Evolutionary conservation across 352 stramenopile genomes (phyloP).

Genomic region (Pythium scleroteichum): DNA sequence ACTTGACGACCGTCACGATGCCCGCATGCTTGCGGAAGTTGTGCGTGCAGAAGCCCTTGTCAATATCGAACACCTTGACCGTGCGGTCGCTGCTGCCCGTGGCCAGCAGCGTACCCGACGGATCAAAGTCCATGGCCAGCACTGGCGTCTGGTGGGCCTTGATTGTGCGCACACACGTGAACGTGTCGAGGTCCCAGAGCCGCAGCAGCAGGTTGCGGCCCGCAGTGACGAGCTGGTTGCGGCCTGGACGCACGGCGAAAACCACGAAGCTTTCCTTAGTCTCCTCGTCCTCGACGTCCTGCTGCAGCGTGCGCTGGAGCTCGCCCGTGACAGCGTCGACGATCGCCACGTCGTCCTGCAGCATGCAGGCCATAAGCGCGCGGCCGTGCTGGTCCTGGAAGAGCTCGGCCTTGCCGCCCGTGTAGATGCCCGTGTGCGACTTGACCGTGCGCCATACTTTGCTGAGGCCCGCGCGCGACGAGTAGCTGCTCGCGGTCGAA

Average conservation of each 20-base stretch:
- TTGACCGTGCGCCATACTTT: conserved; percentile 83
- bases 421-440: conserved; percentile 79
- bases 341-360: conserved; percentile 83
- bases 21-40: conserved; percentile 88
- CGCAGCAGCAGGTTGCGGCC: conserved; percentile 84
- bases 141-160: conserved; percentile 79
- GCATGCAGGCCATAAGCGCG: conserved; percentile 68
- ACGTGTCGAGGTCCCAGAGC: conserved; percentile 84
- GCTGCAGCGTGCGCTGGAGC: conserved; percentile 71
- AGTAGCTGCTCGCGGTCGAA: conserved; percentile 46
- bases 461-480: conserved; percentile 60
- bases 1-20: conserved; percentile 88
- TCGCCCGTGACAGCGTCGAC: conserved; percentile 70
- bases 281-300: conserved; percentile 76
- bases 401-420: conserved; percentile 77
- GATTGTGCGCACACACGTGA: conserved; percentile 75
- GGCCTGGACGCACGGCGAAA: conserved; percentile 69
- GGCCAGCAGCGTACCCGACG: conserved; percentile 91
- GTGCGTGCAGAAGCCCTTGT: conserved; percentile 93
- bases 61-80: conserved; percentile 94
- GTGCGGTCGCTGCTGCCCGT: conserved; percentile 95
- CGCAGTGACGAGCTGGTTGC: conserved; percentile 82
- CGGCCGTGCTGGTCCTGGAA: conserved; percentile 35
- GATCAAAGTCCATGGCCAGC: conserved; percentile 88
- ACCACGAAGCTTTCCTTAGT: conserved; percentile 84